These are phyloP conservation scores for Theileria parva DNA, from an alignment of 169 alveolate genomes.

Conservation along the genomic window DNA sequence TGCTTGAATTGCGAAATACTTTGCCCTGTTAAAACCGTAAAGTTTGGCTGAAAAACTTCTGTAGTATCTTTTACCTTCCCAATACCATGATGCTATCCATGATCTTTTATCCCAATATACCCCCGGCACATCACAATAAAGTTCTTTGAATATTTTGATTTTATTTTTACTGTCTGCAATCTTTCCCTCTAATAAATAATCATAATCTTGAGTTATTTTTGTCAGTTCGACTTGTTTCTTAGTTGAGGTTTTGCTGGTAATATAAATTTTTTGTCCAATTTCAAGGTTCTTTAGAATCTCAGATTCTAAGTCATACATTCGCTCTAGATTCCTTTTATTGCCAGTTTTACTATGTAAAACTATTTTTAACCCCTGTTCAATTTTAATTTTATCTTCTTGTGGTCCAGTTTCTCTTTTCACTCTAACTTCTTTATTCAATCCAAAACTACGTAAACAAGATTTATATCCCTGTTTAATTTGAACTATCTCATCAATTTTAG, in stretches of 20 bases:
- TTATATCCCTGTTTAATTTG: background rate
- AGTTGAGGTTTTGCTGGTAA: conserved; percentile 19
- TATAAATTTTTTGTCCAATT: conserved; percentile 41
- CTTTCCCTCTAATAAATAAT: conserved; percentile 68
- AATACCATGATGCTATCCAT: conserved; percentile 87
- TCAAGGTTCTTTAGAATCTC: conserved; percentile 37
- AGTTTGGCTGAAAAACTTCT: conserved; percentile 80
- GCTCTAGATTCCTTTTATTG: background rate
- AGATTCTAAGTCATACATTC: background rate
- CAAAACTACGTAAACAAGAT: background rate
- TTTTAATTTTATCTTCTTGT: background rate
- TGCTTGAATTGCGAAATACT: conserved; percentile 81
- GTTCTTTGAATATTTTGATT: background rate
- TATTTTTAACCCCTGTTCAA: background rate
- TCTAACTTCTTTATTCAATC: background rate
- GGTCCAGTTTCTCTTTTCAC: background rate
- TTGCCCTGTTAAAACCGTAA: conserved; percentile 81
- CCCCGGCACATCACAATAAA: conserved; percentile 74
- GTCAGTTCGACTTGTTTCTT: background rate
- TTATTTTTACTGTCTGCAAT: conserved; percentile 26
- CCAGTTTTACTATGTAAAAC: background rate
- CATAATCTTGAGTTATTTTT: conserved; percentile 74
- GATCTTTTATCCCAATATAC: conserved; percentile 86
- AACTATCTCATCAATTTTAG: background rate
- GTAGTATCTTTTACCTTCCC: conserved; percentile 75